Evolutionary conservation across 1,139 yeast species (phyloP).

Genomic region (Saccharomyces pastorianus): DNA sequence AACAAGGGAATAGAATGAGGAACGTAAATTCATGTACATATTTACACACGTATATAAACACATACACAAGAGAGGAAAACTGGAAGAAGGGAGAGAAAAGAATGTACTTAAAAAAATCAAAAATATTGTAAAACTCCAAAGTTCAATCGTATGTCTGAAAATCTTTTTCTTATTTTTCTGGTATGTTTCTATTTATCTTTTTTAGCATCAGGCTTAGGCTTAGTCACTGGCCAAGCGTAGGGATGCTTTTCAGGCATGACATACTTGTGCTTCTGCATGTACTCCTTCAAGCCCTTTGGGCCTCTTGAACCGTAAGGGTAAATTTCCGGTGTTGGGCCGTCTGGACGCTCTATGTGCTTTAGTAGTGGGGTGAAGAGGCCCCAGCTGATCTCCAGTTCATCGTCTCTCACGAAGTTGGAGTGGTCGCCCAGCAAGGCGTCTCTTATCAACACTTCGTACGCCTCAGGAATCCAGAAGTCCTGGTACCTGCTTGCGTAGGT

Average conservation of each 20-base stretch:
- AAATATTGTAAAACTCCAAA: too few species aligned
- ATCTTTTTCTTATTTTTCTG: neutral
- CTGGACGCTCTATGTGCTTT: constrained; percentile 61
- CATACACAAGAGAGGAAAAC: neutral
- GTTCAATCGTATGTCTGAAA: too few species aligned
- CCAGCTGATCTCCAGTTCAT: constrained; percentile 93
- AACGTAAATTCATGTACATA: neutral
- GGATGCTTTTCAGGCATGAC: constrained; percentile 48
- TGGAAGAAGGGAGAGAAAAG: too few species aligned
- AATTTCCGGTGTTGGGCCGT: constrained; percentile 52
- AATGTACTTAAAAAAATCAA: too few species aligned
- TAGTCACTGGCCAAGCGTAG: constrained; percentile 80
- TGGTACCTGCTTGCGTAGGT: constrained; percentile 76
- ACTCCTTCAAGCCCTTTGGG: constrained; percentile 57
- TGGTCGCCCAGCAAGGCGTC: constrained; percentile 90
- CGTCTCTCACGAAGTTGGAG: constrained; percentile 95
- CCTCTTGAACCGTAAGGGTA: constrained; percentile 93
- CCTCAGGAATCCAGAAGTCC: constrained; percentile 93
- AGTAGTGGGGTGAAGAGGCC: constrained; percentile 84
- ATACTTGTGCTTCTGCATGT: constrained; percentile 63
- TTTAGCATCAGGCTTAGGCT: constrained; percentile 43
- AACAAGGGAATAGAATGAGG: too few species aligned
- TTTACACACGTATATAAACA: neutral
- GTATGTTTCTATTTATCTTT: neutral
- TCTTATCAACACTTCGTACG: constrained; percentile 89